Evolutionary conservation across 2,329 filamentous ascomycete genomes (phyloP).

Genomic region (Botrytis cinerea): DNA sequence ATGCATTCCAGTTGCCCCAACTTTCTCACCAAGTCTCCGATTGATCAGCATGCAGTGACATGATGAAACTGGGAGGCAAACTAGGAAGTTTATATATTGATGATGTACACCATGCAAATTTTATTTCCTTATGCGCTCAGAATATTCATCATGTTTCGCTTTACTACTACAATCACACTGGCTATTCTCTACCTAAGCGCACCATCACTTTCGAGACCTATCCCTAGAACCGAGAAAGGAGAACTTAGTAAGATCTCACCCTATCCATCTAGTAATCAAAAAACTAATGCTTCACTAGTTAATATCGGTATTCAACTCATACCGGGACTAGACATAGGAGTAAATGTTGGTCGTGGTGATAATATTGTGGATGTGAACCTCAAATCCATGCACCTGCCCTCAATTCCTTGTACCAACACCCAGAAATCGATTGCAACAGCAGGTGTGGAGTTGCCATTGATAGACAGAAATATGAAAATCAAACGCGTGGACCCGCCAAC

Average conservation of each 20-base stretch:
- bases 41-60: conserved; percentile 12
- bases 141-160: background rate
- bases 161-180: background rate
- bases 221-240: background rate
- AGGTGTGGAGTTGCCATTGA: background rate
- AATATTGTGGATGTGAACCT: background rate
- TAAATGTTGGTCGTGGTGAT: background rate
- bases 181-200: conserved; percentile 1
- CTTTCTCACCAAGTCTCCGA: background rate
- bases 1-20: conserved; percentile 11
- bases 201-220: conserved; percentile 7
- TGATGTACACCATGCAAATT: background rate
- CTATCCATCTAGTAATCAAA: background rate
- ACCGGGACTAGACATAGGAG: background rate
- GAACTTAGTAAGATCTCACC: background rate
- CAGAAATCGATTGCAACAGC: background rate
- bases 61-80: conserved; percentile 4
- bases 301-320: background rate
- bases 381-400: background rate
- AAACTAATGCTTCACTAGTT: background rate
- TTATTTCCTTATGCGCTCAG: background rate
- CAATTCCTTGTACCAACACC: background rate
- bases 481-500: background rate
- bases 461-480: too few species aligned
- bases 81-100: background rate